phyloP scores from a whole-genome alignment of 169 alveolate species.

The Eimeria zaria region DNA sequence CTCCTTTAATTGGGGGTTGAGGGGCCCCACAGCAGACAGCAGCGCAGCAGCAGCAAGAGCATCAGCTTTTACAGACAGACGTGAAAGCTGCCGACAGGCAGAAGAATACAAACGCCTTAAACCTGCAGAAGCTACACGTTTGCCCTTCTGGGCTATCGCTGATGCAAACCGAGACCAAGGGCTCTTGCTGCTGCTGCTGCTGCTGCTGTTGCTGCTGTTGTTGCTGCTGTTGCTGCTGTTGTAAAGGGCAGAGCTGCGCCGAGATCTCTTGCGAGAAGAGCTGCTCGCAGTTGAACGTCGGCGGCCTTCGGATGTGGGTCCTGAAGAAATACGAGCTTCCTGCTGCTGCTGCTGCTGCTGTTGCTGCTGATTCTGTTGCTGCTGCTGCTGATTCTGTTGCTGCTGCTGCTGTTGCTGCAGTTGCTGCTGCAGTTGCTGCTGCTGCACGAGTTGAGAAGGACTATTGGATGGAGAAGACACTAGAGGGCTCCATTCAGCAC shows the following conservation, averaged over 20 bases:
- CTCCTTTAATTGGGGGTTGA: not conserved
- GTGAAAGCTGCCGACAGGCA: not conserved
- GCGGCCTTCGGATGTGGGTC: not conserved
- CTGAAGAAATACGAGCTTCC: not conserved
- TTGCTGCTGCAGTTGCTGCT: conserved; percentile 22
- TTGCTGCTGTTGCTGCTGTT: conserved; percentile 37
- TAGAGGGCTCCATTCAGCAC: not conserved
- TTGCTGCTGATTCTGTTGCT: not conserved
- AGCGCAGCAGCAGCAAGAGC: conserved; percentile 23
- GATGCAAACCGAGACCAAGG: not conserved
- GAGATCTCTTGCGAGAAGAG: conserved; percentile 17
- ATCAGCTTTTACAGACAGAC: not conserved
- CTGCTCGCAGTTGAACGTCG: conserved; percentile 4
- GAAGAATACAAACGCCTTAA: not conserved
- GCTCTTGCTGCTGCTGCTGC: conserved; percentile 39
- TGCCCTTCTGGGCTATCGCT: not conserved
- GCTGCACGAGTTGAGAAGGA: not conserved
- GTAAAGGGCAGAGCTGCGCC: conserved; percentile 28
- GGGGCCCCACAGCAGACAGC: conserved; percentile 42
- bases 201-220: conserved; percentile 51
- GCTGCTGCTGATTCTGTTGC: conserved; percentile 11
- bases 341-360: conserved; percentile 22
- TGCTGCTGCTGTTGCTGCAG: not conserved
- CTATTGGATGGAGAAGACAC: conserved; percentile 13
- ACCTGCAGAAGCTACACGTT: conserved; percentile 43